Base-by-base conservation (phyloP, 768 basidiomycete species). In the Wakefieldia striispora region DNA sequence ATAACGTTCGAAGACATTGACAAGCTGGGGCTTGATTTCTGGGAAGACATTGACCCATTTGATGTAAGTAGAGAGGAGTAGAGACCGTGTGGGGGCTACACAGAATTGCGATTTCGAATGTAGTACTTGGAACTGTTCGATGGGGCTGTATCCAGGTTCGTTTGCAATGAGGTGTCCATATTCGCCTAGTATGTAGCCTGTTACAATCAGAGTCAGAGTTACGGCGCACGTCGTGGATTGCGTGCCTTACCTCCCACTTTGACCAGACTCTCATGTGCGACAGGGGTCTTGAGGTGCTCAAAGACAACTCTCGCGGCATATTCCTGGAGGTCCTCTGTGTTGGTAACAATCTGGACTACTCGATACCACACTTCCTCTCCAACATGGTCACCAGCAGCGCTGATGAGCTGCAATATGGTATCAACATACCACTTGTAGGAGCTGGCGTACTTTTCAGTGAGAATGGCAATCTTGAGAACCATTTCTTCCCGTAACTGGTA, bases 1-100 rank as follows among this genome's bases (percentile, higher is more conserved):
- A 64, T 97, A 98, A 14, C 94, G 91, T 60, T 97, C 94, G 59
- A 99, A 97, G 59, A 98, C 92, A 67, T 86, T 89, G 65, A 97
- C 61, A 24, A 99, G 81, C 57, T 97, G 94, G 7, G 86, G 80
- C 60, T 95, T 97, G 72, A 99, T 97, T 68, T 99, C 97, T 17
- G 97, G 97, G 70, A 98, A 99, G 49, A 99, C 91, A 66, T 99
- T 99, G 55, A 97, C 93, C 95, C 95, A 98, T 80, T 99, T 99
- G 74, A 97, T 87, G 66, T 99, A 99, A 1, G 97, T 97, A 11
- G 97, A 95, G 31, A 99, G 76, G 23, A 99, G 81, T 26, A 99
- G 77, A 0, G 95, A 88, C 29, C 95, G 83, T 8, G 97, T 98
- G 26, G 94, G 74, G 5, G 95, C 93, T 33, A 89, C 80, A 64